phyloP scores from a whole-genome alignment of 805 yeast genomes.

The Lipomyces sp. region DNA sequence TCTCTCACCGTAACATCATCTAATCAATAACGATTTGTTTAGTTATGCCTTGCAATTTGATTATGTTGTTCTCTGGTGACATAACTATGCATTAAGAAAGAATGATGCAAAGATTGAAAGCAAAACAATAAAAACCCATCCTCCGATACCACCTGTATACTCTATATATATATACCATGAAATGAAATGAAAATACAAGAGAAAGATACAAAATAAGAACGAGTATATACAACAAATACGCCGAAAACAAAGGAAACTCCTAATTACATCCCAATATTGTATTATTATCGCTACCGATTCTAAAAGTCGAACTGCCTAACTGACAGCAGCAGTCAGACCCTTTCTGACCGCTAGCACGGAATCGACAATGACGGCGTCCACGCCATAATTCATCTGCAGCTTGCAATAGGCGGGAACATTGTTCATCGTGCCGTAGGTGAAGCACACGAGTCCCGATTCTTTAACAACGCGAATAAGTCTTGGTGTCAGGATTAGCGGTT shows the following conservation, averaged over 20 bases:
- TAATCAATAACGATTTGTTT: neutral
- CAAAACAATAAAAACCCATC: neutral
- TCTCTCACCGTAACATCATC: no score
- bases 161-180: neutral
- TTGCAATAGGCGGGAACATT: slow-evolving; percentile 83
- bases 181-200: neutral
- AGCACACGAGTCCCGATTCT: slow-evolving; percentile 87
- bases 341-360: slow-evolving; percentile 60
- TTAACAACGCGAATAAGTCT: slow-evolving; percentile 87
- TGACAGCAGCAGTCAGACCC: slow-evolving; percentile 26
- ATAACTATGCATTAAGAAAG: neutral
- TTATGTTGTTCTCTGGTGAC: neutral
- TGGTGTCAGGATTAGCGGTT: slow-evolving; percentile 86
- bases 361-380: slow-evolving; percentile 98
- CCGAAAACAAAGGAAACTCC: neutral
- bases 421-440: slow-evolving; percentile 84
- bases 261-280: neutral
- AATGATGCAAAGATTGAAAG: neutral
- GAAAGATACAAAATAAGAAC: neutral
- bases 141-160: neutral
- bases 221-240: neutral
- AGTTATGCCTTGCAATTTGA: neutral
- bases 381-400: slow-evolving; percentile 89
- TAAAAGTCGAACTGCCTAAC: neutral
- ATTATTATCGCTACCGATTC: neutral